Evolutionary conservation across 768 basidiomycete species (phyloP).

Genomic region (Tricholomella constricta): DNA sequence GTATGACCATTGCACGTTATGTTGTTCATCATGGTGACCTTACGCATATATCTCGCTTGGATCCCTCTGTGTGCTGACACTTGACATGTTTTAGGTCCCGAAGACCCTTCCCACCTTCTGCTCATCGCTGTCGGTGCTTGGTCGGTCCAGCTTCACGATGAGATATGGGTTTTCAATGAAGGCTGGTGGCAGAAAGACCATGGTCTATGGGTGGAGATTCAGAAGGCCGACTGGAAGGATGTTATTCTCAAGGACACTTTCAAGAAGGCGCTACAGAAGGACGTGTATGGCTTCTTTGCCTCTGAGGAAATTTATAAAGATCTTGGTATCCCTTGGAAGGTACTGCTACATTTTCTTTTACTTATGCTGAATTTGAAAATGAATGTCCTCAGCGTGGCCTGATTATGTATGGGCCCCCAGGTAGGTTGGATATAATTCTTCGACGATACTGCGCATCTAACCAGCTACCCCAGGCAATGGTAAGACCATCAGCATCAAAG

Average conservation of each 20-base stretch:
- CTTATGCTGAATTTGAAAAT: not conserved
- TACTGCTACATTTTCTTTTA: slow-evolving; percentile 21
- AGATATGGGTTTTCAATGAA: slow-evolving; percentile 78
- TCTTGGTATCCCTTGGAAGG: slow-evolving; percentile 84
- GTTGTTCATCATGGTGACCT: slow-evolving; percentile 60
- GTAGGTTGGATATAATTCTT: slow-evolving; percentile 29
- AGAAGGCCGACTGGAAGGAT: slow-evolving; percentile 72
- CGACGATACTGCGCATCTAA: not conserved
- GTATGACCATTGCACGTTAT: slow-evolving; percentile 37
- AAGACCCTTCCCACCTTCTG: slow-evolving; percentile 51
- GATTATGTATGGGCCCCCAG: slow-evolving; percentile 84
- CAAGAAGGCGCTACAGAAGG: slow-evolving; percentile 70
- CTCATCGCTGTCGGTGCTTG: slow-evolving; percentile 56
- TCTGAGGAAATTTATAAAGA: slow-evolving; percentile 73
- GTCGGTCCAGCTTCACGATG: slow-evolving; percentile 56
- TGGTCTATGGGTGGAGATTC: slow-evolving; percentile 59
- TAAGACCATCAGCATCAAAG: slow-evolving; percentile 82
- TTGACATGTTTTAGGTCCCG: slow-evolving; percentile 32
- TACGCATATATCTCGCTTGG: not conserved
- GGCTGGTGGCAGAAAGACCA: slow-evolving; percentile 68
- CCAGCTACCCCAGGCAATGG: slow-evolving; percentile 60
- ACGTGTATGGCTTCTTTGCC: slow-evolving; percentile 79
- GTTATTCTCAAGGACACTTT: slow-evolving; percentile 71
- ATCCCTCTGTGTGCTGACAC: not conserved
- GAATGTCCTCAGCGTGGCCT: slow-evolving; percentile 60